These are phyloP conservation scores for Aspergillus thermomutatus DNA, from an alignment of 2,329 filamentous ascomycete genomes.

Conservation along the genomic window DNA sequence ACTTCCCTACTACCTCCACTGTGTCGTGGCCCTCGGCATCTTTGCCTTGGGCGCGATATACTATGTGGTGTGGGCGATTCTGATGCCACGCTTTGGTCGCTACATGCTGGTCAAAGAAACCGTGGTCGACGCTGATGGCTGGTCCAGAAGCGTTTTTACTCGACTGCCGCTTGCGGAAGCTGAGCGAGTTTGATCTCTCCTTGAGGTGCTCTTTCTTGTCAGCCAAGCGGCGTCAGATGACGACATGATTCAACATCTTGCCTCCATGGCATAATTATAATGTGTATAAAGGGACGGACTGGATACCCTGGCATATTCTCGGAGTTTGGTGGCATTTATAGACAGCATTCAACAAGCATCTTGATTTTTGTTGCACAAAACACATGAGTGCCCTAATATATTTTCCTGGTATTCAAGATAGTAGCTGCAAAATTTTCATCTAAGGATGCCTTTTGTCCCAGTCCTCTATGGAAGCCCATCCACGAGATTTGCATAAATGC, in stretches of 20 bases:
- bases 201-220: not conserved
- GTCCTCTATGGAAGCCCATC: slow-evolving; percentile 47
- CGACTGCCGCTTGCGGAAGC: slow-evolving; percentile 35
- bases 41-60: slow-evolving; percentile 51
- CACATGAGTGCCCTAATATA: not conserved
- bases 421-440: not conserved
- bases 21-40: slow-evolving; percentile 50
- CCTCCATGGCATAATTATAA: slow-evolving; percentile 9
- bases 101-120: slow-evolving; percentile 57
- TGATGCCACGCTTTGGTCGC: slow-evolving; percentile 42
- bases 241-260: slow-evolving; percentile 15
- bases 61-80: slow-evolving; percentile 50
- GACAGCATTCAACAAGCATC: not conserved
- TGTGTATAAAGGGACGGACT: slow-evolving; percentile 5
- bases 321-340: slow-evolving; percentile 4
- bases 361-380: not conserved
- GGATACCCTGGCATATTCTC: not conserved
- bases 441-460: slow-evolving; percentile 33
- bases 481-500: slow-evolving; percentile 24
- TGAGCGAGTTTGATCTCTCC: slow-evolving; percentile 1
- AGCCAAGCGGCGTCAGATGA: slow-evolving; percentile 1
- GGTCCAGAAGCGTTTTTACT: slow-evolving; percentile 58
- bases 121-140: slow-evolving; percentile 58
- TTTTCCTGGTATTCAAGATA: not conserved
- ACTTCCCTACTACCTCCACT: slow-evolving; percentile 54